Percentiles rank a stretch among this genome's conserved stretches.
Conservation (phyloP, 441 rosid species). For the Caryocar brasiliense region DNA sequence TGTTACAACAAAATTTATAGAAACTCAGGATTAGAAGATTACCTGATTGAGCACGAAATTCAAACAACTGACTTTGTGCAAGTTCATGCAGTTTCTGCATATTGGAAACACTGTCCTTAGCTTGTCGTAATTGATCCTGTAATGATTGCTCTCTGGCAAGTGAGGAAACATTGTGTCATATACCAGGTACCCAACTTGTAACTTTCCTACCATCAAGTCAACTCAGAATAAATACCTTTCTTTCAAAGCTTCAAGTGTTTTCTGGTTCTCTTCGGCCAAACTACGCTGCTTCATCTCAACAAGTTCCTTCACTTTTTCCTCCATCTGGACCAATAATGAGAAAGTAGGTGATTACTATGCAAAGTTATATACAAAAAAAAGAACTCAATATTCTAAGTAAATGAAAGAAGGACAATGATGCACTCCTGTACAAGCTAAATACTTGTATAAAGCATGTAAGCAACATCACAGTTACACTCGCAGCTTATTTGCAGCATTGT, state of each 20-base stretch:
- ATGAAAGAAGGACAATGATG: too few relatives aligned
- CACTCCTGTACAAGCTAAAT: neutral
- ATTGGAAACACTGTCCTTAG: conserved; percentile 81
- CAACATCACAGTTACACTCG: neutral
- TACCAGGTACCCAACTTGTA: neutral
- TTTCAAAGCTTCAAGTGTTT: conserved; percentile 81
- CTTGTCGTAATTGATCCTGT: conserved; percentile 96
- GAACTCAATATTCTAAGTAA: conserved; percentile 1
- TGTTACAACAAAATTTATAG: conserved; percentile 1
- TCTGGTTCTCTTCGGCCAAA: conserved; percentile 97
- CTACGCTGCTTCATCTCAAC: conserved; percentile 97
- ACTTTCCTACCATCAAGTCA: neutral
- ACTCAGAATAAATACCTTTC: conserved; percentile 45
- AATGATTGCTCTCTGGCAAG: conserved; percentile 68
- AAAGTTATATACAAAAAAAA: conserved; percentile 8
- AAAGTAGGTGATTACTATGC: neutral
- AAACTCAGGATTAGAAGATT: conserved; percentile 12
- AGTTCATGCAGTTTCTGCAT: conserved; percentile 95
- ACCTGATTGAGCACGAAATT: conserved; percentile 94
- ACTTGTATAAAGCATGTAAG: neutral
- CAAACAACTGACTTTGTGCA: conserved; percentile 93
- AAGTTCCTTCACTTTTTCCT: conserved; percentile 96
- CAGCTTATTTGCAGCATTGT: neutral
- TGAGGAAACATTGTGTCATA: conserved; percentile 3
- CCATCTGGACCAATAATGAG: conserved; percentile 52